Conservation (phyloP, 108 stramenopile genomes). For the Seminavis robusta region DNA sequence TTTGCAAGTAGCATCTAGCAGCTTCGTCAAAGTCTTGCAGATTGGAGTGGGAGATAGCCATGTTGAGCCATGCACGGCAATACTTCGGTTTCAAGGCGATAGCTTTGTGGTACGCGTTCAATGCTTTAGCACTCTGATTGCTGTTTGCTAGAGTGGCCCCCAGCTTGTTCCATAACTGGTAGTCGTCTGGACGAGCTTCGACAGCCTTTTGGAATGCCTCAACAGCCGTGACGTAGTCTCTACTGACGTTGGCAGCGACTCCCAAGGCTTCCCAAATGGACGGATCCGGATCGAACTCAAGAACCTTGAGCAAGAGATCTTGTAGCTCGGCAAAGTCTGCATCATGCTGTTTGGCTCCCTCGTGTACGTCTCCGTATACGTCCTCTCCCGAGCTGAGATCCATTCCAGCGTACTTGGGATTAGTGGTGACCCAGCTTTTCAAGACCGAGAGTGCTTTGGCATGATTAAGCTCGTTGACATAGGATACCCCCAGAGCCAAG, state of each 20-base stretch:
- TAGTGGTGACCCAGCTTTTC: slow-evolving; percentile 92
- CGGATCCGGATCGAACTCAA: slow-evolving; percentile 58
- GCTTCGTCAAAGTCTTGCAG: slow-evolving; percentile 85
- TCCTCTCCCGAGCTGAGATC: slow-evolving; percentile 53
- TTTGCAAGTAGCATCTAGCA: slow-evolving; percentile 89
- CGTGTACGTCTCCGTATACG: slow-evolving; percentile 48
- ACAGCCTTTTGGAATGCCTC: slow-evolving; percentile 74
- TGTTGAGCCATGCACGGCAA: slow-evolving; percentile 95
- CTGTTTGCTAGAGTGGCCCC: slow-evolving; percentile 97
- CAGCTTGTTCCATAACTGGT: slow-evolving; percentile 90
- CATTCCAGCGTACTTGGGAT: slow-evolving; percentile 90
- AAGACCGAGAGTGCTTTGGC: slow-evolving; percentile 73
- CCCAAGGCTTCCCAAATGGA: slow-evolving; percentile 86
- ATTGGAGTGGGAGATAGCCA: slow-evolving; percentile 93
- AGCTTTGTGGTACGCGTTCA: slow-evolving; percentile 77
- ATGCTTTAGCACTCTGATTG: slow-evolving; percentile 79
- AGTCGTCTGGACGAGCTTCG: slow-evolving; percentile 65
- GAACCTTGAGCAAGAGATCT: slow-evolving; percentile 69
- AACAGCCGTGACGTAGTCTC: slow-evolving; percentile 85
- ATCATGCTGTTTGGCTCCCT: slow-evolving; percentile 32
- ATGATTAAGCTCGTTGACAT: slow-evolving; percentile 93
- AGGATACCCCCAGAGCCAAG: slow-evolving; percentile 84
- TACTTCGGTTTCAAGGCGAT: slow-evolving; percentile 89
- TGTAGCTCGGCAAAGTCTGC: slow-evolving; percentile 84
- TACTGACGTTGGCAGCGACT: slow-evolving; percentile 89